phyloP scores from a whole-genome alignment of 768 basidiomycete genomes.

The Postia placenta region DNA sequence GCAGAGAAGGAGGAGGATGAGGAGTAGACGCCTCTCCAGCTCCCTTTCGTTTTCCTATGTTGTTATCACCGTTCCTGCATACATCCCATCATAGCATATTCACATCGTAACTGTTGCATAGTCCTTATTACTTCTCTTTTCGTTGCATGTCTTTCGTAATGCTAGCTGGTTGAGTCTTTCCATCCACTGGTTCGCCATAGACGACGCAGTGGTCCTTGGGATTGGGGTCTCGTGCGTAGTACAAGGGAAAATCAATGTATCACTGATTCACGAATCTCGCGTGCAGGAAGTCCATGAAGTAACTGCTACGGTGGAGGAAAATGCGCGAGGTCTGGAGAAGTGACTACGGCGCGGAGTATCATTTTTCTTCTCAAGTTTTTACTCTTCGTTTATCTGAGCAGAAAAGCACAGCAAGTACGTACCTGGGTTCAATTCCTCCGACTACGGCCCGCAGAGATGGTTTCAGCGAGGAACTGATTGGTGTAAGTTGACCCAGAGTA shows the following conservation, averaged over 20 bases:
- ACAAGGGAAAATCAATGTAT: neutral
- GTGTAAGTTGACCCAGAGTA: too few species aligned
- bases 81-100: constrained; percentile 24
- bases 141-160: constrained; percentile 12
- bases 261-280: neutral
- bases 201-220: neutral
- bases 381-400: too few species aligned
- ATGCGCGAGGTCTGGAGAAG: too few species aligned
- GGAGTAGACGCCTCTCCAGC: constrained; percentile 39
- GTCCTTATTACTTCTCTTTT: constrained; percentile 9
- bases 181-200: neutral
- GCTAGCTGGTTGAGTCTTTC: constrained; percentile 1
- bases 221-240: neutral
- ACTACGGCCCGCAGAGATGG: too few species aligned
- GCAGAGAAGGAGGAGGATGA: constrained; percentile 71
- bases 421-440: too few species aligned
- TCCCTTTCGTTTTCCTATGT: constrained; percentile 9
- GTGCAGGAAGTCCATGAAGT: too few species aligned
- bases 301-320: too few species aligned
- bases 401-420: too few species aligned
- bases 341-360: too few species aligned
- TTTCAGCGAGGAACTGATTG: too few species aligned
- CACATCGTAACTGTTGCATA: constrained; percentile 9
- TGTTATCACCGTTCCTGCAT: constrained; percentile 16
- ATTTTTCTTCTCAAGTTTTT: too few species aligned